These are phyloP conservation scores for Gymnopilus junonius DNA, from an alignment of 768 basidiomycete genomes.

Conservation along the genomic window DNA sequence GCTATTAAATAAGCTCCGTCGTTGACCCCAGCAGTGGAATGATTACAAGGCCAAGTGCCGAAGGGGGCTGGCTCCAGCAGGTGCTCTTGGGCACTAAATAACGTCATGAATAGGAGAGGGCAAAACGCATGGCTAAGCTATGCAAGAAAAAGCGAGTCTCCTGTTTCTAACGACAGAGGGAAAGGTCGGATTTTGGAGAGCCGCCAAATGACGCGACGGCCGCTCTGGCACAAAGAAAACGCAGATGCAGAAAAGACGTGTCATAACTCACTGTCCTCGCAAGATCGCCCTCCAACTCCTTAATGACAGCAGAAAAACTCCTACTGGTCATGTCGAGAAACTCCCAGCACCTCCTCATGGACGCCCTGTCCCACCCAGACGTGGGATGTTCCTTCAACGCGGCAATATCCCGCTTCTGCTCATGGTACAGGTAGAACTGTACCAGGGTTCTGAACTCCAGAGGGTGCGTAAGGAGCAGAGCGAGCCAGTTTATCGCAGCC, in stretches of 20 bases:
- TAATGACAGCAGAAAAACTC: constrained; percentile 92
- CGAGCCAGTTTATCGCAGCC: constrained; percentile 64
- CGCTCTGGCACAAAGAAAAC: neutral
- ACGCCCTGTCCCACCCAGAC: constrained; percentile 84
- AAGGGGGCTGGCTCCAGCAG: neutral
- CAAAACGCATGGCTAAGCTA: neutral
- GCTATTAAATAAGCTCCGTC: no score
- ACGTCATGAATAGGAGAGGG: neutral
- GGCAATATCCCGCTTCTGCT: constrained; percentile 83
- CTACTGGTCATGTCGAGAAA: constrained; percentile 89
- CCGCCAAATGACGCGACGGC: neutral
- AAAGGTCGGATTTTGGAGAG: neutral
- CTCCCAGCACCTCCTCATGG: constrained; percentile 91
- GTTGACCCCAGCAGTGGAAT: no score
- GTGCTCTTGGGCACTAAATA: neutral
- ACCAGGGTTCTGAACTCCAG: constrained; percentile 82
- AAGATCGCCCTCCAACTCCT: constrained; percentile 94
- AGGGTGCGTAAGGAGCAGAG: constrained; percentile 77
- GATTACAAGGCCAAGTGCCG: neutral
- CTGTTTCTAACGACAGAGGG: neutral
- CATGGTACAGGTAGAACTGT: constrained; percentile 84
- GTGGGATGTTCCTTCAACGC: constrained; percentile 71
- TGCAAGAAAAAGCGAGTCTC: neutral
- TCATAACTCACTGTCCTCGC: constrained; percentile 78
- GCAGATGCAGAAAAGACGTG: neutral